Evolutionary conservation across 2,329 filamentous ascomycete species (phyloP), one percentile per base, ranked within the genome.

Genomic region (Arthrobotrys sinensis): DNA sequence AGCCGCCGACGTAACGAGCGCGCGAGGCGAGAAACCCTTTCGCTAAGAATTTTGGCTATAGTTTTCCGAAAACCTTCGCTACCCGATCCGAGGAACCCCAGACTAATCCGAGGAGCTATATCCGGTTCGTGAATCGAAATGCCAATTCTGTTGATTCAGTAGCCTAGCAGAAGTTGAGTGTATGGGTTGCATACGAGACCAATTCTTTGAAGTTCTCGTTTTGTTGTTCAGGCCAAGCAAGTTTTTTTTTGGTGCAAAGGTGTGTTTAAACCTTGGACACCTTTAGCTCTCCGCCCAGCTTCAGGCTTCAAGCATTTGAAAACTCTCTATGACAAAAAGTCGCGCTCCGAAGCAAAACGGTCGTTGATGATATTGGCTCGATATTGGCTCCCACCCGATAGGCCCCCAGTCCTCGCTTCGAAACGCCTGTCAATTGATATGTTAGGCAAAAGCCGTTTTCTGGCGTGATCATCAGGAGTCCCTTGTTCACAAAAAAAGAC

Each of bases 351-450:
- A 57, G 52, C 52, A 57, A 57, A 21, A 57, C 32, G 40, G 48
- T 21, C 28, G 16, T 28, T 69, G 53, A 62, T 57, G 43, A 64
- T 46, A 19, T 19, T 36, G 55, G 68, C n/a, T 38, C 36, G 43
- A 64, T 46, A 19, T 19, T 36, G 55, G 68, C n/a, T 38, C 36
- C 38, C 21, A 66, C 40, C 69, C 50, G 69, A 66, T 36, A 46
- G 55, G 32, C 24, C 34, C 45, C 43, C 24, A n/a, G 48, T 28
- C 34, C 55, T 71, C 67, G 67, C 55, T 71, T 64, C 67, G 46
- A 71, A 71, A 71, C 67, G 60, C 69, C 36, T 57, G 38, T 65
- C 69, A 63, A 70, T 43, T 48, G 53, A n/a, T n/a, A 43, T 60
- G 34, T 43, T 43, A 21, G 34, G 36, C 36, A 60, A 60, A 43